A percentile compares a stretch with the other conserved stretches of the same genome.
These are phyloP conservation scores for Tetracentron sinense DNA, from an alignment of 164 flowering plant species.

Conservation along the genomic window DNA sequence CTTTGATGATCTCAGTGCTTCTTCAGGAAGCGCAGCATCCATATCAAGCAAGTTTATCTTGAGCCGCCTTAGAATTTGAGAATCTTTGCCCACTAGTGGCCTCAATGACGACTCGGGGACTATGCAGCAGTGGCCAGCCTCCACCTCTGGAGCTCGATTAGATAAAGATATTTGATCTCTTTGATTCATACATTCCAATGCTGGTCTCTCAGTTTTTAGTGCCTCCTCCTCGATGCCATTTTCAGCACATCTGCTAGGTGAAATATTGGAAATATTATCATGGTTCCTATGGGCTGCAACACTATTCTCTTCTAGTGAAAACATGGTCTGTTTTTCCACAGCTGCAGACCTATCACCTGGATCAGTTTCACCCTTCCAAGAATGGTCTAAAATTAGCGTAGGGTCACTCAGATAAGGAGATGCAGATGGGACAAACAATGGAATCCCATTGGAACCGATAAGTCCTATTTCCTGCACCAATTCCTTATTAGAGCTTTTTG, in stretches of 20 bases:
- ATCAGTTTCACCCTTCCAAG: constrained; percentile 14
- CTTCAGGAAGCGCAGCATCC: constrained; percentile 86
- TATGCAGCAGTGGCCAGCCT: constrained; percentile 33
- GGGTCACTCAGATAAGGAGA: constrained; percentile 50
- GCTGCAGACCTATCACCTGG: constrained; percentile 12
- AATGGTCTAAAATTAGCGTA: constrained; percentile 20
- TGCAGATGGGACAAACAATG: constrained; percentile 46
- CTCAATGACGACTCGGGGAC: constrained; percentile 62
- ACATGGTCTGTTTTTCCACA: constrained; percentile 13
- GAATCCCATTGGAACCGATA: constrained; percentile 63
- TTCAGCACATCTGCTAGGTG: constrained; percentile 13
- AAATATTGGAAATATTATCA: constrained; percentile 9
- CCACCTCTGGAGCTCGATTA: constrained; percentile 21
- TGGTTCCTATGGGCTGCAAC: neutral
- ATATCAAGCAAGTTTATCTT: constrained; percentile 86
- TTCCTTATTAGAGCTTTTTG: constrained; percentile 59
- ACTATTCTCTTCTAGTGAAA: constrained; percentile 12
- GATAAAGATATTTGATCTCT: constrained; percentile 14
- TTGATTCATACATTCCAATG: constrained; percentile 12
- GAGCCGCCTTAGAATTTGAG: constrained; percentile 59
- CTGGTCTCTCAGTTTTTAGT: constrained; percentile 16
- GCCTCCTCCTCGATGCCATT: constrained; percentile 14
- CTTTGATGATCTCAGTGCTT: constrained; percentile 62
- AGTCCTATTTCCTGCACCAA: constrained; percentile 73
- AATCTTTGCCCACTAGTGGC: constrained; percentile 57